Evolutionary conservation across 1,284 basidiomycete genomes (phyloP).

Genomic region (Ceratobasidium papillatum): DNA sequence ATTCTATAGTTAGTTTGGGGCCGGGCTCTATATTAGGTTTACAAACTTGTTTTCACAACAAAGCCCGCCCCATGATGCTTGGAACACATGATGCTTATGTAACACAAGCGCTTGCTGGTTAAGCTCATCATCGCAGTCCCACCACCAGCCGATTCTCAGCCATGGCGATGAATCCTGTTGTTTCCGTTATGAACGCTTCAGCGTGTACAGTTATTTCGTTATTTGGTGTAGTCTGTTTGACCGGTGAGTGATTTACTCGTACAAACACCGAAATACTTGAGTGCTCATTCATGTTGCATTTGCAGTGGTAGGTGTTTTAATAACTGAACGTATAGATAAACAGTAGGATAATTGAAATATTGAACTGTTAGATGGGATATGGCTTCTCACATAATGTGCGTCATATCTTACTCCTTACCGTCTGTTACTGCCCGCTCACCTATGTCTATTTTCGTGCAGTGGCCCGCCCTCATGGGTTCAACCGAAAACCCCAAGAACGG

Average conservation of each 20-base stretch:
- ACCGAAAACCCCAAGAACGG: slow-evolving; percentile 57
- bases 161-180: slow-evolving; percentile 29
- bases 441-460: slow-evolving; percentile 44
- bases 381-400: slow-evolving; percentile 52
- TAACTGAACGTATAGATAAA: not conserved
- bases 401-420: not conserved
- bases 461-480: slow-evolving; percentile 59
- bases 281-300: not conserved
- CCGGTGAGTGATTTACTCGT: slow-evolving; percentile 27
- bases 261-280: not conserved
- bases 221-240: slow-evolving; percentile 44
- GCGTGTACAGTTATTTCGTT: slow-evolving; percentile 45
- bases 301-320: slow-evolving; percentile 28
- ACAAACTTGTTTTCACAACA: too few relatives aligned
- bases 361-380: slow-evolving; percentile 52
- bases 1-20: too few relatives aligned
- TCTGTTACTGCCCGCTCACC: not conserved
- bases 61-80: not conserved
- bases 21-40: not conserved
- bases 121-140: not conserved
- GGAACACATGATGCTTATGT: not conserved
- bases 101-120: slow-evolving; percentile 6
- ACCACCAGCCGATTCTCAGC: not conserved
- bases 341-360: not conserved
- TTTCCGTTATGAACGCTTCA: slow-evolving; percentile 40